phyloP scores from a whole-genome alignment of 257 asterid genomes.

The Gardenia jasminoides region DNA sequence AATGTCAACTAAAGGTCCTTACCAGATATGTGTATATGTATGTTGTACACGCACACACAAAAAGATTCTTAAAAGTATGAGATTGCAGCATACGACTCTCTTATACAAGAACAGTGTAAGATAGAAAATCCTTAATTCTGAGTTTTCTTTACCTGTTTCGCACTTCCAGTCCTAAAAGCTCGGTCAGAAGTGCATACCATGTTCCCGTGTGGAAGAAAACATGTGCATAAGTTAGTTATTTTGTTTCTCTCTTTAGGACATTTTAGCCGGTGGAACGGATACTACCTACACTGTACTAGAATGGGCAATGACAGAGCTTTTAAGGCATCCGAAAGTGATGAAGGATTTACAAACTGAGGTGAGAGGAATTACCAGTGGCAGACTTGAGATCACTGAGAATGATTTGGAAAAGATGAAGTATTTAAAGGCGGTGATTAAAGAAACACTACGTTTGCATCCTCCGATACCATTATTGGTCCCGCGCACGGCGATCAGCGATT shows the following conservation, averaged over 20 bases:
- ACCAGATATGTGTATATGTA: no score
- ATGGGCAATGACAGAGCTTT: background rate
- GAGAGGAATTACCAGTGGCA: background rate
- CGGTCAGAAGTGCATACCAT: no score
- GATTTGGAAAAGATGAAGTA: background rate
- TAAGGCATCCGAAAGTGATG: background rate
- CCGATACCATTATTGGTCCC: constrained; percentile 4
- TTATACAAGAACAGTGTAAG: no score
- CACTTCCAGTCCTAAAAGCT: no score
- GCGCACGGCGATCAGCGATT: background rate
- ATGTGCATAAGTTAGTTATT: no score
- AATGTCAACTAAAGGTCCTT: no score
- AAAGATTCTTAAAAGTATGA: no score
- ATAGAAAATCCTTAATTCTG: no score
- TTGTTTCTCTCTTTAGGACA: background rate
- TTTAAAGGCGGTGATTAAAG: background rate
- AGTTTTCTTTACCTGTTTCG: no score
- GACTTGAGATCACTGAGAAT: background rate
- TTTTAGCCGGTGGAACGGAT: background rate
- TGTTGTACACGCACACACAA: no score
- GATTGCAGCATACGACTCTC: no score
- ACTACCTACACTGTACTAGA: background rate
- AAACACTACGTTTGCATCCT: background rate
- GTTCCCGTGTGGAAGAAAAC: no score
- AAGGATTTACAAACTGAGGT: background rate